Percentiles rank a stretch among this genome's conserved stretches.
Evolutionary conservation across 129 eudicot species (phyloP).

Genomic region (Escallonia herrerae): DNA sequence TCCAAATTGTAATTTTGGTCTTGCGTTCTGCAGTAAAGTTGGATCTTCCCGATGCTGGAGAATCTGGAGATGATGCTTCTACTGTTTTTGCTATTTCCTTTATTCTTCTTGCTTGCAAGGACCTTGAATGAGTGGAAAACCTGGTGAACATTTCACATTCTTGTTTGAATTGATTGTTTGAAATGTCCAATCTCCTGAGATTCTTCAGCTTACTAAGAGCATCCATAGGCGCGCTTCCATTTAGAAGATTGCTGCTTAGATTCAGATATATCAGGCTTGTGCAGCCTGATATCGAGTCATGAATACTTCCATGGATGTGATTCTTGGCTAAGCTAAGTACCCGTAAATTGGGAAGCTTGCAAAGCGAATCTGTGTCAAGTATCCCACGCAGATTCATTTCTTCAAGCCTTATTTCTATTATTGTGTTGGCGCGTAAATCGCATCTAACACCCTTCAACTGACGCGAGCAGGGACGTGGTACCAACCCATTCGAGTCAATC

Average conservation of each 20-base stretch:
- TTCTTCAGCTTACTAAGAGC: constrained; percentile 23
- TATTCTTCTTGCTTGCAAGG: background rate
- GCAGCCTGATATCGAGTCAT: constrained; percentile 22
- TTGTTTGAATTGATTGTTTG: constrained; percentile 10
- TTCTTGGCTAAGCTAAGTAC: constrained; percentile 30
- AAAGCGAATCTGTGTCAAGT: constrained; percentile 26
- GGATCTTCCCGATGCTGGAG: background rate
- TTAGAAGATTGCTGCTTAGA: constrained; percentile 27
- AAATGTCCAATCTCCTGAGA: constrained; percentile 21
- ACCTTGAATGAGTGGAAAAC: background rate
- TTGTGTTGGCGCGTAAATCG: constrained; percentile 1
- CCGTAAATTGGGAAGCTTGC: constrained; percentile 26
- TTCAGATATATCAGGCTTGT: constrained; percentile 18
- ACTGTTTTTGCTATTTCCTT: background rate
- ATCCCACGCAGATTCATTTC: constrained; percentile 33
- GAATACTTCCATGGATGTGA: constrained; percentile 23
- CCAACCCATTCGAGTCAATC: constrained; percentile 8
- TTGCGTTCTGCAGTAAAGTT: background rate
- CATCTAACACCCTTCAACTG: constrained; percentile 27
- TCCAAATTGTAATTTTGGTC: background rate
- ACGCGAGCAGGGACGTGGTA: constrained; percentile 18
- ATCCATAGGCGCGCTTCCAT: constrained; percentile 14
- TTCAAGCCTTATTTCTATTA: constrained; percentile 26
- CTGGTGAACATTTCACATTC: background rate
- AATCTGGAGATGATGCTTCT: constrained; percentile 9